These are phyloP conservation scores for Neonectria sp. DNA, from an alignment of 2,329 filamentous ascomycete genomes.

Conservation along the genomic window DNA sequence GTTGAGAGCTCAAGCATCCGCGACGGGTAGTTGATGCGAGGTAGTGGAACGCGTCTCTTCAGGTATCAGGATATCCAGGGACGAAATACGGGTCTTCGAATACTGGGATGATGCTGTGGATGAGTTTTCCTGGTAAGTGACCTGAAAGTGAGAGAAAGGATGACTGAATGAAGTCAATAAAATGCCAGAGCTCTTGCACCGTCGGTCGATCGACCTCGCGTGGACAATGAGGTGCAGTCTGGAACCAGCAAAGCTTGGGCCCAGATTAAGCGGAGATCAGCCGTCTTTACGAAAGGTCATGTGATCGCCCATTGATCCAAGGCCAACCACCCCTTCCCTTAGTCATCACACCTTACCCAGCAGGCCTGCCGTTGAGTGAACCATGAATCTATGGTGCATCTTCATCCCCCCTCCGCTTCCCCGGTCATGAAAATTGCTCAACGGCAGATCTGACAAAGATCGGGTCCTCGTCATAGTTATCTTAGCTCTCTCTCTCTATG, in stretches of 20 bases:
- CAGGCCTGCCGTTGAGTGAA: slow-evolving; percentile 1
- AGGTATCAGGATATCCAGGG: slow-evolving; percentile 17
- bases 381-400: slow-evolving; percentile 10
- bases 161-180: slow-evolving; percentile 23
- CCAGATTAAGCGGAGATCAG: slow-evolving; percentile 30
- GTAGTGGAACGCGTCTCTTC: slow-evolving; percentile 39
- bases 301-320: slow-evolving; percentile 2
- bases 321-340: not conserved
- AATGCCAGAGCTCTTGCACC: slow-evolving; percentile 19
- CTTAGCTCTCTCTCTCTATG: slow-evolving; percentile 17
- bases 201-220: slow-evolving; percentile 15
- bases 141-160: slow-evolving; percentile 15
- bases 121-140: slow-evolving; percentile 17
- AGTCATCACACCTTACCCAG: slow-evolving; percentile 22
- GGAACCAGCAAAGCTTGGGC: slow-evolving; percentile 4
- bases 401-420: slow-evolving; percentile 8
- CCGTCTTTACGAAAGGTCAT: slow-evolving; percentile 3
- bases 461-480: slow-evolving; percentile 21
- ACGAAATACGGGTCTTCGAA: not conserved
- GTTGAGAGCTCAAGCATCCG: slow-evolving; percentile 44
- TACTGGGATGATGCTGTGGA: not conserved
- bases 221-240: slow-evolving; percentile 29
- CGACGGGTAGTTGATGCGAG: slow-evolving; percentile 24
- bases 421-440: slow-evolving; percentile 27
- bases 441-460: slow-evolving; percentile 40